phyloP scores from a whole-genome alignment of 176 grass and related monocot genomes.

The Bonia amplexicaulis region DNA sequence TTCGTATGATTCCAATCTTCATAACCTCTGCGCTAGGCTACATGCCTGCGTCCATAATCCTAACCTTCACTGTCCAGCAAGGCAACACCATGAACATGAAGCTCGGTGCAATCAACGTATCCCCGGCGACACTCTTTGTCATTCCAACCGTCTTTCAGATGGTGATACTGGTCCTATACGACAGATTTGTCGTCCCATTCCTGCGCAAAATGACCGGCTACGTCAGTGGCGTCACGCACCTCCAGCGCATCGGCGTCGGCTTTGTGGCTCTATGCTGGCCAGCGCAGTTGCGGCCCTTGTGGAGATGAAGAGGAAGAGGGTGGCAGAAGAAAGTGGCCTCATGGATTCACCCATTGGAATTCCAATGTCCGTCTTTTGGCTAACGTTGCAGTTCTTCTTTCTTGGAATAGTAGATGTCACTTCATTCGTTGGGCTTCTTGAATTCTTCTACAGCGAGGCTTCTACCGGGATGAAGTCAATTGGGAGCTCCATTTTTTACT shows the following conservation, averaged over 20 bases:
- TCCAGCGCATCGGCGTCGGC: slow-evolving; percentile 64
- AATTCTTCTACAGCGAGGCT: slow-evolving; percentile 72
- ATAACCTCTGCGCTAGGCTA: slow-evolving; percentile 52
- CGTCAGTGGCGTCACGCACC: slow-evolving; percentile 58
- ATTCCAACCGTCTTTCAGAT: slow-evolving; percentile 69
- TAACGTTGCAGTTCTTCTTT: slow-evolving; percentile 55
- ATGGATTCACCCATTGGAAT: slow-evolving; percentile 30
- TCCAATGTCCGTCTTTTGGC: slow-evolving; percentile 66
- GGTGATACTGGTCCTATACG: slow-evolving; percentile 60
- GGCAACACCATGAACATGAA: slow-evolving; percentile 68
- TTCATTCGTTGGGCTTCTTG: slow-evolving; percentile 67
- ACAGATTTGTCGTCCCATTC: slow-evolving; percentile 52
- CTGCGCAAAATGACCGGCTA: slow-evolving; percentile 50
- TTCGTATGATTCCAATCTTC: slow-evolving; percentile 71
- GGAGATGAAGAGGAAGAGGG: slow-evolving; percentile 40
- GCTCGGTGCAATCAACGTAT: slow-evolving; percentile 43
- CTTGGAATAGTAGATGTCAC: slow-evolving; percentile 63
- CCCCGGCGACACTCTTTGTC: slow-evolving; percentile 61
- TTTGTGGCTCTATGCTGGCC: slow-evolving; percentile 39
- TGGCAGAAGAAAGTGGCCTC: slow-evolving; percentile 24
- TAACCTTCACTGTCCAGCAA: slow-evolving; percentile 80
- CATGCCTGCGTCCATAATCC: slow-evolving; percentile 39
- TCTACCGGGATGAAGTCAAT: slow-evolving; percentile 71
- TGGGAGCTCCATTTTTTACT: slow-evolving; percentile 67
- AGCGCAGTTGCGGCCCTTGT: slow-evolving; percentile 50